phyloP scores from a whole-genome alignment of 257 asterid species.

The Paulownia fortunei region DNA sequence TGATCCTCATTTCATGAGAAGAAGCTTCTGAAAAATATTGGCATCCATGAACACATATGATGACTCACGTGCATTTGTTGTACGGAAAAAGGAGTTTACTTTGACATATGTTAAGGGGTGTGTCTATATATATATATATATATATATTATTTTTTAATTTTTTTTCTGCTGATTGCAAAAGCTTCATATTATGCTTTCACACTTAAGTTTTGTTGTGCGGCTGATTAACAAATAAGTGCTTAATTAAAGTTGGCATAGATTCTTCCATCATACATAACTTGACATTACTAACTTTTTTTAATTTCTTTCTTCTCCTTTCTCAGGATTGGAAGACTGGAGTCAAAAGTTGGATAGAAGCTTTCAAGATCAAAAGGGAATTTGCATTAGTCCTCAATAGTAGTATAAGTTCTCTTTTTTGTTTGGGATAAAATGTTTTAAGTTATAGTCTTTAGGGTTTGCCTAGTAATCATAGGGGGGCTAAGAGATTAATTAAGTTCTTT shows the following conservation, averaged over 20 bases:
- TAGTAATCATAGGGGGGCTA: conserved; percentile 7
- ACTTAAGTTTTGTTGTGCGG: conserved; percentile 25
- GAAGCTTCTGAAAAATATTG: conserved; percentile 6
- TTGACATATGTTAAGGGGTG: too few relatives aligned
- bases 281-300: conserved; percentile 28
- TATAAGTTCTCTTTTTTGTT: neutral
- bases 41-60: conserved; percentile 1
- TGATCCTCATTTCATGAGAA: neutral
- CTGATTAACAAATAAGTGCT: conserved; percentile 22
- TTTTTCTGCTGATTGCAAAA: neutral
- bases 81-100: conserved; percentile 34
- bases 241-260: conserved; percentile 41
- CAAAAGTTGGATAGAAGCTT: conserved; percentile 36
- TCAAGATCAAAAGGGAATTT: conserved; percentile 39
- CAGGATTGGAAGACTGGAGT: conserved; percentile 30
- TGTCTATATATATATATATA: neutral
- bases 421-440: neutral
- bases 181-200: conserved; percentile 39
- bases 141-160: neutral
- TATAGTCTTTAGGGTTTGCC: neutral
- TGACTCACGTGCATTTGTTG: conserved; percentile 38
- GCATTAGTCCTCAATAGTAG: neutral
- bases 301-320: conserved; percentile 7
- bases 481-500: neutral
- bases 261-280: conserved; percentile 27